A percentile compares a stretch with the other conserved stretches of the same genome.
These are phyloP conservation scores for Russula olivacea DNA, from an alignment of 768 basidiomycete genomes.

Conservation along the genomic window DNA sequence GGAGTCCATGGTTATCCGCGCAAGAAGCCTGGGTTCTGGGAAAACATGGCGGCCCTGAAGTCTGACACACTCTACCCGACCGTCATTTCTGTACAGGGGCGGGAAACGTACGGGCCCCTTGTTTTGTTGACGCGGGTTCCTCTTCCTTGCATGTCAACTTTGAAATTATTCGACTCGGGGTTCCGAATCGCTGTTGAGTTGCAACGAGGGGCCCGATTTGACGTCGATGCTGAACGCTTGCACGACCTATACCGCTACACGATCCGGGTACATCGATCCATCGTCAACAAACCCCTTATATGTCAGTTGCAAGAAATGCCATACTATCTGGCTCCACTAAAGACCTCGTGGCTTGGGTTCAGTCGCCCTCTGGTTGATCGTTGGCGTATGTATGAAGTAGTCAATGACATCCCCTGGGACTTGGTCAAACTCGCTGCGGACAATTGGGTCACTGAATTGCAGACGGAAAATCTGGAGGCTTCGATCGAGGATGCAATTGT, in stretches of 20 bases:
- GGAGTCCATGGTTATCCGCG: conserved; percentile 52
- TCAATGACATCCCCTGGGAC: conserved; percentile 57
- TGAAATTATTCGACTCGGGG: conserved; percentile 58
- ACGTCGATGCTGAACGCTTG: conserved; percentile 42
- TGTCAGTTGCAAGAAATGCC: conserved; percentile 49
- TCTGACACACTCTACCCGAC: conserved; percentile 49
- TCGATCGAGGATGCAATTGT: conserved; percentile 52
- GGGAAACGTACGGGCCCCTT: conserved; percentile 48
- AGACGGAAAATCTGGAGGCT: conserved; percentile 33
- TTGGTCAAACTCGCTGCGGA: conserved; percentile 46
- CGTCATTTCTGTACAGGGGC: conserved; percentile 40
- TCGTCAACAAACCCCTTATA: conserved; percentile 64
- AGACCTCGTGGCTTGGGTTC: conserved; percentile 33
- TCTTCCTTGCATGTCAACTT: conserved; percentile 49
- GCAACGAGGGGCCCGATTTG: conserved; percentile 44
- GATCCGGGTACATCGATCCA: conserved; percentile 50
- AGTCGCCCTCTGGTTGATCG: conserved; percentile 24
- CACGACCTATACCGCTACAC: conserved; percentile 55
- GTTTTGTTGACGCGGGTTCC: conserved; percentile 61
- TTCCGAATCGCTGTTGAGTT: conserved; percentile 40
- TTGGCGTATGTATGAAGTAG: conserved; percentile 36
- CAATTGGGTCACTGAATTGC: conserved; percentile 48
- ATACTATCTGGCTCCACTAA: conserved; percentile 65
- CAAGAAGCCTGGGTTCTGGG: conserved; percentile 66
- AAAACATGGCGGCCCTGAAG: conserved; percentile 33